Conservation (phyloP, 495 filamentous ascomycete species). For the Penicillium waksmanii region DNA sequence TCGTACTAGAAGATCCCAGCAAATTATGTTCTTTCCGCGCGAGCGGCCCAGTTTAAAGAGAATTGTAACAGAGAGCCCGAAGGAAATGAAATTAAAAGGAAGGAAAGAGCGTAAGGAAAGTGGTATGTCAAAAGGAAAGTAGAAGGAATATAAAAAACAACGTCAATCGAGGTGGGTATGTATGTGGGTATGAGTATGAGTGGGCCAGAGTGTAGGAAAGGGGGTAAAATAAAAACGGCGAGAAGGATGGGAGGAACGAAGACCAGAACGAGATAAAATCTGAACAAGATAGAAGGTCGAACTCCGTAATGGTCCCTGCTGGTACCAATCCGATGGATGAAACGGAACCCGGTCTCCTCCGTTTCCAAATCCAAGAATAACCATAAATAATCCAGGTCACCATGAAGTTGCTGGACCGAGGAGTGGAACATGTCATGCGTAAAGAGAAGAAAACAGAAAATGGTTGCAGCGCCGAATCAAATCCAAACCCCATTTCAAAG, state of each 20-base stretch:
- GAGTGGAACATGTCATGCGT: neutral
- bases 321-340: neutral
- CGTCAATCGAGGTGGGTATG: slow-evolving; percentile 8
- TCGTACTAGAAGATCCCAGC: slow-evolving; percentile 26
- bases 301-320: neutral
- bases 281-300: neutral
- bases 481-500: slow-evolving; percentile 22
- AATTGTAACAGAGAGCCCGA: slow-evolving; percentile 2
- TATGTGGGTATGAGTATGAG: neutral
- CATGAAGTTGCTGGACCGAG: neutral
- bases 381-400: neutral
- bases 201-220: neutral
- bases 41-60: slow-evolving; percentile 35
- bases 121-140: slow-evolving; percentile 8
- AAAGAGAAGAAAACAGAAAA: neutral
- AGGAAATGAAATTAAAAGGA: slow-evolving; percentile 12
- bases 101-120: slow-evolving; percentile 9
- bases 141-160: slow-evolving; percentile 18
- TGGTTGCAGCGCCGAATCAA: slow-evolving; percentile 21
- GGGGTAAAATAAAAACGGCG: neutral
- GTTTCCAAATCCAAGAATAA: neutral
- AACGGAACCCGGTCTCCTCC: neutral
- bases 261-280: neutral
- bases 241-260: neutral
- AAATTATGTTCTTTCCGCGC: slow-evolving; percentile 38